Evolutionary conservation across 1,139 yeast species (phyloP).

Genomic region (Pichia terricola): DNA sequence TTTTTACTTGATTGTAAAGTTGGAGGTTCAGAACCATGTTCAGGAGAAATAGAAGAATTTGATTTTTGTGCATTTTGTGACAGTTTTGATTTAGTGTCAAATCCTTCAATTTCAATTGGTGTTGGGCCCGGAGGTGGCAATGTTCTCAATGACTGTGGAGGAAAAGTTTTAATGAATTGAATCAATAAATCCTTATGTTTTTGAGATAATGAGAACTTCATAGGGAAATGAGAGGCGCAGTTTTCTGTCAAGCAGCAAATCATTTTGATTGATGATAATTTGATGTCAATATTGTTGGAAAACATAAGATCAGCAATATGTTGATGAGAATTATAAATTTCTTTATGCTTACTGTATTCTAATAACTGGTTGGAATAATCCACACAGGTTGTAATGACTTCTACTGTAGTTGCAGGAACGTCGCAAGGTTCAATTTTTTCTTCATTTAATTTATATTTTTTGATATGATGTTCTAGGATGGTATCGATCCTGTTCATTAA

Average conservation of each 20-base stretch:
- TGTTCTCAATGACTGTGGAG: constrained; percentile 36
- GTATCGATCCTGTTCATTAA: constrained; percentile 69
- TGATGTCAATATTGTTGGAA: constrained; percentile 45
- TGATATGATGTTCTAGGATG: constrained; percentile 45
- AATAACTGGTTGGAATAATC: constrained; percentile 55
- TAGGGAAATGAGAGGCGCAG: constrained; percentile 24
- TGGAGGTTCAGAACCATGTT: constrained; percentile 11
- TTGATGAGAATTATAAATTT: constrained; percentile 59
- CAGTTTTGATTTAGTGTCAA: background rate
- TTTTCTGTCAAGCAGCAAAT: constrained; percentile 32
- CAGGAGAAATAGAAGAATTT: constrained; percentile 1
- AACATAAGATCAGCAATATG: constrained; percentile 52
- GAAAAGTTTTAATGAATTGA: constrained; percentile 45
- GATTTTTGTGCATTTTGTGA: background rate
- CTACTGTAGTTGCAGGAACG: constrained; percentile 38
- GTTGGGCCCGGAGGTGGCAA: constrained; percentile 16
- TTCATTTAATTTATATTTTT: constrained; percentile 44
- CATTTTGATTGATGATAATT: constrained; percentile 56
- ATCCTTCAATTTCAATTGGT: constrained; percentile 6
- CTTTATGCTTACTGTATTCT: constrained; percentile 61
- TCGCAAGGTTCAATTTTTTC: constrained; percentile 38
- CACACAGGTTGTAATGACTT: constrained; percentile 41
- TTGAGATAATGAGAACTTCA: constrained; percentile 20
- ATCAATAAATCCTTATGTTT: constrained; percentile 39
- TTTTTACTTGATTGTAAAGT: constrained; percentile 22